Conservation (phyloP, 441 rosid genomes). For the Bocquillonia castaneifolia region DNA sequence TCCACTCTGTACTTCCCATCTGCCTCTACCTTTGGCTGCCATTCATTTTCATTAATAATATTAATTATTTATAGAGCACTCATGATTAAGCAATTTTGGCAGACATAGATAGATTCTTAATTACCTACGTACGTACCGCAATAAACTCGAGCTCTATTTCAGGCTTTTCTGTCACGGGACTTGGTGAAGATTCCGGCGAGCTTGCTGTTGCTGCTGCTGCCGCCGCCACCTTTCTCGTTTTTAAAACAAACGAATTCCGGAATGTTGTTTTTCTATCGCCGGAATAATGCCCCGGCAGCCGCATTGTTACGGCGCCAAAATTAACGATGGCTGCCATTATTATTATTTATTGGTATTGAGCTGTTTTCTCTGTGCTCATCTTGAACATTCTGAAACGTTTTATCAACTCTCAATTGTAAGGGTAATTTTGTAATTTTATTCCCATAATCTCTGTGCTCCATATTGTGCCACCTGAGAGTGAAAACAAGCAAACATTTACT, state of each 20-base stretch:
- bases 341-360: not conserved
- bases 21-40: slow-evolving; percentile 62
- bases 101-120: no score
- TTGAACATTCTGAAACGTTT: not conserved
- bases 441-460: slow-evolving; percentile 4
- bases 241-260: not conserved
- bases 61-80: no score
- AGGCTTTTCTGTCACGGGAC: slow-evolving; percentile 32
- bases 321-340: slow-evolving; percentile 46
- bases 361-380: not conserved
- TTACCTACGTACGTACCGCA: slow-evolving; percentile 32
- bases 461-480: slow-evolving; percentile 20
- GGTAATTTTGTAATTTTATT: slow-evolving; percentile 16
- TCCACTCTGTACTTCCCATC: slow-evolving; percentile 58
- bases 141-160: slow-evolving; percentile 71
- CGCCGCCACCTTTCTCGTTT: slow-evolving; percentile 20
- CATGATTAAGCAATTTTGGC: no score
- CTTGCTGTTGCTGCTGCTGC: slow-evolving; percentile 15
- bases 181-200: slow-evolving; percentile 30
- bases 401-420: slow-evolving; percentile 1
- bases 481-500: no score
- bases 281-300: slow-evolving; percentile 22
- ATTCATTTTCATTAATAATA: no score
- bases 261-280: not conserved
- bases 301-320: slow-evolving; percentile 22